These are phyloP conservation scores for Xylaria sp. DNA, from an alignment of 2,329 filamentous ascomycete species.

Conservation along the genomic window DNA sequence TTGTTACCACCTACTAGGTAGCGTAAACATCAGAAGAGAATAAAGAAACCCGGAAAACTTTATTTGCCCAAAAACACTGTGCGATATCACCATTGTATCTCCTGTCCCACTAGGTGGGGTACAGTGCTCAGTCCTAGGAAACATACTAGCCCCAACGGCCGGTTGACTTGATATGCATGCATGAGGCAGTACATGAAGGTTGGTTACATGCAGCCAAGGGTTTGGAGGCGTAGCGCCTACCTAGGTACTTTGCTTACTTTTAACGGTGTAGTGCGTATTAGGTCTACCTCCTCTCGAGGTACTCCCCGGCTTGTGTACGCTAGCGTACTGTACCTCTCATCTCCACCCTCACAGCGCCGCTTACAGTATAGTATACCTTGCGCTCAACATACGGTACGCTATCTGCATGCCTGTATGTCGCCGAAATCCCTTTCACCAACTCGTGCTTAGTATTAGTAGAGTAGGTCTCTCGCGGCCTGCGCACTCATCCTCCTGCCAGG, in stretches of 20 bases:
- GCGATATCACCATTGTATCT: constrained; percentile 1
- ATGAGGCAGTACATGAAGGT: constrained; percentile 22
- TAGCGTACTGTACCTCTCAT: constrained; percentile 8
- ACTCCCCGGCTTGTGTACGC: constrained; percentile 1
- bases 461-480: constrained; percentile 23
- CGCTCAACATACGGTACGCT: constrained; percentile 3
- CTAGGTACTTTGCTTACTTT: constrained; percentile 1
- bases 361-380: constrained; percentile 17
- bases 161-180: constrained; percentile 35
- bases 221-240: constrained; percentile 21
- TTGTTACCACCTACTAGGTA: neutral
- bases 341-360: constrained; percentile 9
- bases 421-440: constrained; percentile 20
- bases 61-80: constrained; percentile 21
- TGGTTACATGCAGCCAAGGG: constrained; percentile 35
- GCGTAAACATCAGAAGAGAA: neutral
- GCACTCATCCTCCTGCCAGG: constrained; percentile 22
- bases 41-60: neutral
- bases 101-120: constrained; percentile 14
- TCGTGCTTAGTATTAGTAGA: constrained; percentile 29
- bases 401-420: constrained; percentile 15
- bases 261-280: constrained; percentile 16
- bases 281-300: constrained; percentile 22
- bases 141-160: constrained; percentile 26
- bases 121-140: constrained; percentile 26